Percentiles rank a stretch among this genome's conserved stretches.
These are phyloP conservation scores for Lentinula aciculospora DNA, from an alignment of 768 basidiomycete genomes.

Conservation along the genomic window DNA sequence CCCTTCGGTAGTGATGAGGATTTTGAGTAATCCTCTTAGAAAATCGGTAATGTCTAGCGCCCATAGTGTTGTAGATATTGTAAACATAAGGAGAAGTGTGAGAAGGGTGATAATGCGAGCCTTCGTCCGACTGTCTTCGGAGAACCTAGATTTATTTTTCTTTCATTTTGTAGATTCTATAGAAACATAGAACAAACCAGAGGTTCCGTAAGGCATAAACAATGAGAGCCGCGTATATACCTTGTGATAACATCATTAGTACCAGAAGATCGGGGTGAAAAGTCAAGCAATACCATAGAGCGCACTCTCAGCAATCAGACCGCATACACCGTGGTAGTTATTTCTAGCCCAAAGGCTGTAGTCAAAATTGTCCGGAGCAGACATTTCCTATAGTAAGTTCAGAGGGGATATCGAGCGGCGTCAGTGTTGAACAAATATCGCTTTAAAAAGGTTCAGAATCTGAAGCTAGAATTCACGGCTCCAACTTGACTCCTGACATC, in stretches of 20 bases:
- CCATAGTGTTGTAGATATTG: background rate
- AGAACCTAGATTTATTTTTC: too few relatives aligned
- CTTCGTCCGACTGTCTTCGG: background rate
- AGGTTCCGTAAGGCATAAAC: background rate
- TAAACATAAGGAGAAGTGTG: background rate
- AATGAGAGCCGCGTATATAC: background rate
- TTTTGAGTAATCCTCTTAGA: background rate
- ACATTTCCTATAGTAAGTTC: background rate
- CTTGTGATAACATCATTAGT: background rate
- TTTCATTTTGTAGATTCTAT: background rate
- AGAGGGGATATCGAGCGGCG: background rate
- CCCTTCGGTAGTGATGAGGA: background rate
- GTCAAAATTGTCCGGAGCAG: background rate
- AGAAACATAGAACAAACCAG: background rate
- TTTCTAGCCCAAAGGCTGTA: background rate
- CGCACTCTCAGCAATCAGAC: background rate
- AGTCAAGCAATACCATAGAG: background rate
- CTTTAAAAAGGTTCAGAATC: background rate
- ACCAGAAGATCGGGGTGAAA: background rate
- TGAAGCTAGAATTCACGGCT: background rate
- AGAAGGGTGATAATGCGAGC: background rate
- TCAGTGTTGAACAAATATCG: background rate
- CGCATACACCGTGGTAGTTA: background rate
- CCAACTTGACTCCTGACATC: background rate
- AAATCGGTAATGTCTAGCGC: background rate